Base-by-base conservation (phyloP, 1,139 yeast genomes). In the Taphrina pruni region DNA sequence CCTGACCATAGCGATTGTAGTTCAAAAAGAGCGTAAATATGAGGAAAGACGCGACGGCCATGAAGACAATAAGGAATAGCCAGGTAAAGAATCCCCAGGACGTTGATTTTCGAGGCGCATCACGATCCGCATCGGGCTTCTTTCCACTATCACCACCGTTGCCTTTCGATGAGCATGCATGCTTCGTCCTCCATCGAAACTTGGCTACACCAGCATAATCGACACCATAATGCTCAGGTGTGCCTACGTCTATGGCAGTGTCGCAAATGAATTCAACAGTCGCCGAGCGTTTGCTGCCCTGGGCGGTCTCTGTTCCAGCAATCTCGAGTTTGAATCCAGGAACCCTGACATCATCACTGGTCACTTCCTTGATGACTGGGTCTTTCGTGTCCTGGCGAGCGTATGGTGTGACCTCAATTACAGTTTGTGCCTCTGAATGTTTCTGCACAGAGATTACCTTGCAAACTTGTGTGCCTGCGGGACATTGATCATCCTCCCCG, bases 401-500 rank as follows among this genome's bases (percentile, higher is more conserved):
- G 32, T 43, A 54, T n/a, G 61, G 54, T 9, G 56, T 43, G 6
- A 64, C 67, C 21, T 64, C 67, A 9, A 64, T 45, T 20, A 64
- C 43, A 14, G 67, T 64, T 9, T 9, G 43, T 32, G 43, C 38
- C 12, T 54, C 61, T 7, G 58, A 54, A 36, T 55, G 41, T 48
- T 64, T 64, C 26, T 54, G 36, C 26, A 57, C 56, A 7, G 55
- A 35, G 7, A 41, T 55, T 9, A 50, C 54, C 17, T 50, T 56
- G 26, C 67, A 64, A 7, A 64, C 67, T 72, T 89, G 89, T 0
- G 91, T 85, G 73, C 87, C 86, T 66, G 80, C 79, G 0, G 91
- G 89, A 78, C 97, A 91, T 32, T 77, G 76, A 6, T 81, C 77
- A 5, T 76, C 79, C 45, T 78, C 79, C 0, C 76, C 76, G 17